Base-by-base conservation (phyloP, 208 protist genomes). In the Wallacemonas sp. region DNA sequence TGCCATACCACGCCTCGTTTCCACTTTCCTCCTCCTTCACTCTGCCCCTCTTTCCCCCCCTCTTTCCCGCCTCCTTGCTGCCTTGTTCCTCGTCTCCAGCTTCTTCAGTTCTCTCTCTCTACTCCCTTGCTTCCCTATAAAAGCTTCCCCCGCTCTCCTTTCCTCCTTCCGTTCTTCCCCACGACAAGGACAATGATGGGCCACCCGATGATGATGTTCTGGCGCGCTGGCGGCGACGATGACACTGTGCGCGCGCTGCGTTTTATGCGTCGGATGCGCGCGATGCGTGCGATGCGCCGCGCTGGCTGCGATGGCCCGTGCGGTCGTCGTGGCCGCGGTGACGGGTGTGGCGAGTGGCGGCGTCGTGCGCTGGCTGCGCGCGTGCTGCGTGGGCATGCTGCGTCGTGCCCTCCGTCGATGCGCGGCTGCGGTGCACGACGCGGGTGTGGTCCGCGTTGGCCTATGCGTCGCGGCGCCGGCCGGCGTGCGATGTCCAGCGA, bases 201-300 rank as follows among this genome's bases (percentile, higher is more conserved):
- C 25, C 57, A 57, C 48, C 18, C 49, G 66, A 79, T 72, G 67
- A 73, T 73, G 54, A n/a, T n/a, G n/a, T 48, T 71, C 50, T 70
- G 48, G 61, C 68, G 68, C 55, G 67, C 67, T 59, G 65, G 48
- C 57, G 42, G 61, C 57, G 74, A 64, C 61, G 70, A 62, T 61
- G 57, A 61, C 33, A 71, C 65, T 31, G n/a, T 81, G 49, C 67
- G 76, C 57, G 67, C 61, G 64, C 65, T 50, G 67, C 61, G 57
- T 97, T 49, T n/a, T n/a, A n/a, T n/a, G n/a, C n/a, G n/a, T n/a
- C n/a, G n/a, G n/a, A n/a, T n/a, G n/a, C n/a, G n/a, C n/a, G n/a
- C n/a, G n/a, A n/a, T n/a, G n/a, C n/a, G n/a, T n/a, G n/a, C n/a
- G n/a, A n/a, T n/a, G n/a, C n/a, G n/a, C n/a, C n/a, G n/a, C n/a